Base-by-base conservation (phyloP, 2,329 filamentous ascomycete species). In the Calonectria hawksworthii region DNA sequence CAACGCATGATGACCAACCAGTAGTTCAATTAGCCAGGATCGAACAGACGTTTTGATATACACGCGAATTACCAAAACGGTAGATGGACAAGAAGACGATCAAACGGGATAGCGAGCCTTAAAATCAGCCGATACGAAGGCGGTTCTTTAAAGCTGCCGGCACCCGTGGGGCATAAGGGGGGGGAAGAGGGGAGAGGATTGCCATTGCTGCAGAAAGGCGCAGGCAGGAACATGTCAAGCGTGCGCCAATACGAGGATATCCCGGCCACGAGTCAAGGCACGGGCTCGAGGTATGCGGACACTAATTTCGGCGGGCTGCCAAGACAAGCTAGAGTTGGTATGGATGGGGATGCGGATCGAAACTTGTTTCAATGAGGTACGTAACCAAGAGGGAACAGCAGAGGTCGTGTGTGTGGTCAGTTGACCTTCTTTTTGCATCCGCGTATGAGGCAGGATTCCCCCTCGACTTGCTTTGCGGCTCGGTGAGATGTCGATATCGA, bases 231-330 rank as follows among this genome's bases (percentile, higher is more conserved):
- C 34, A 61, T 8, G 23, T 10, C 14, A 50, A 18, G 28, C 26
- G 18, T 16, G 7, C 21, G 3, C 23, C 56, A 10, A 36, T 26
- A 26, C 56, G 34, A 41, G 56, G 56, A 38, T 63, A 36, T 23
- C 56, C 56, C 56, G 56, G 56, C 23, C 23, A 41, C 23, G 56
- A 63, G 34, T 63, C 56, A 38, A 63, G 56, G 36, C 56, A 26
- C 34, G 32, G 14, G 56, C 56, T 41, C n/a, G 34, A 63, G 14
- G 56, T 41, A 63, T 63, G 56, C 56, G 56, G 56, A 63, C 23
- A 63, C 56, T 63, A 63, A 63, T 63, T 63, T 63, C 56, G 56
- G 56, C 4, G 56, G 56, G 23, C 16, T 63, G 56, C 56, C 56
- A 63, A 63, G 56, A 63, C 56, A 14, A 63, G 56, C 56, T 63